A percentile compares a stretch with the other conserved stretches of the same genome.
Evolutionary conservation across 768 basidiomycete species (phyloP).

Genomic region (Xerocomus brunneocitrinus): DNA sequence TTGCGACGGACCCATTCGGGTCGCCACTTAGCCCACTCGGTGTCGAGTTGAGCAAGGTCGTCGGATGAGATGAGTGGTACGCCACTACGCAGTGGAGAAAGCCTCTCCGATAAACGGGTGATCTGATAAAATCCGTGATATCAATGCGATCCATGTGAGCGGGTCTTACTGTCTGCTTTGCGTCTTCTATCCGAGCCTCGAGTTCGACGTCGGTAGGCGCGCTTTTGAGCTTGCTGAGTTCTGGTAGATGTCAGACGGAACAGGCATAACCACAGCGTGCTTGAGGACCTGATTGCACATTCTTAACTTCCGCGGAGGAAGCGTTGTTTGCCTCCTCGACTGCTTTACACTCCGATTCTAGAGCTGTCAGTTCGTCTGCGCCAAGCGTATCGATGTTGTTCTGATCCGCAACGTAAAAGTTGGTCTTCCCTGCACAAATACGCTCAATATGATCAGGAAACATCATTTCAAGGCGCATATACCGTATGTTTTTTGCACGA

Average conservation of each 20-base stretch:
- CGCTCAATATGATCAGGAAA: background rate
- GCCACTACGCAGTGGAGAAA: constrained; percentile 65
- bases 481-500: constrained; percentile 85
- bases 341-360: constrained; percentile 56
- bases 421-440: constrained; percentile 61
- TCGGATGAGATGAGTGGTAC: constrained; percentile 59
- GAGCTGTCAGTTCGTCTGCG: constrained; percentile 50
- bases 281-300: constrained; percentile 28
- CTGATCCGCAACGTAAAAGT: constrained; percentile 86
- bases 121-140: constrained; percentile 37
- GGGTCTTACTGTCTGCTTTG: constrained; percentile 48
- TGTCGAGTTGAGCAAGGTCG: constrained; percentile 64
- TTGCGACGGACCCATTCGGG: constrained; percentile 74
- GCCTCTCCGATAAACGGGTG: constrained; percentile 40
- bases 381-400: constrained; percentile 62
- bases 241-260: constrained; percentile 35
- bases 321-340: constrained; percentile 58
- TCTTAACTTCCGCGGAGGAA: constrained; percentile 48
- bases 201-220: constrained; percentile 72
- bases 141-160: constrained; percentile 10
- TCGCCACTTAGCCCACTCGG: constrained; percentile 75
- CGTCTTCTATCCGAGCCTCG: constrained; percentile 45
- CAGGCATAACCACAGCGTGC: background rate
- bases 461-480: constrained; percentile 10
- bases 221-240: constrained; percentile 57